phyloP scores from a whole-genome alignment of 2,329 filamentous ascomycete genomes.

The Dactylellina sp. region DNA sequence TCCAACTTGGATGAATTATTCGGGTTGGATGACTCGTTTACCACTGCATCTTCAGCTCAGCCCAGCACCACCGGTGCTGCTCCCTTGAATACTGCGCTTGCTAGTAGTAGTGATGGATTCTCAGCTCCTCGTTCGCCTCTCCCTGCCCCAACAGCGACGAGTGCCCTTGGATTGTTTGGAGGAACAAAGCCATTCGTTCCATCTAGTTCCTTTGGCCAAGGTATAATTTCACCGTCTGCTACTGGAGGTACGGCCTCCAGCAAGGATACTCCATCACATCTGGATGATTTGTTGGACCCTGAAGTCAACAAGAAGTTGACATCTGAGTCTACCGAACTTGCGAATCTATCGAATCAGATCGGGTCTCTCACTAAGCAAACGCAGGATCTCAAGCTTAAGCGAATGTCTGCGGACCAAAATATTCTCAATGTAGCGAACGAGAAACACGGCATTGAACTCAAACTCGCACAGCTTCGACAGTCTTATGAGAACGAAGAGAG shows the following conservation, averaged over 20 bases:
- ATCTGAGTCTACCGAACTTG: conserved; percentile 89
- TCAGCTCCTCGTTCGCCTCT: conserved; percentile 69
- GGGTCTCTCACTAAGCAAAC: conserved; percentile 91
- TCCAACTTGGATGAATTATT: conserved; percentile 95
- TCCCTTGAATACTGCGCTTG: conserved; percentile 56
- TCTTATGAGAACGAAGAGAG: conserved; percentile 95
- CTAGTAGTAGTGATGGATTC: conserved; percentile 46
- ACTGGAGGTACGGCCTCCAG: conserved; percentile 73
- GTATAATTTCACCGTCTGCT: conserved; percentile 75
- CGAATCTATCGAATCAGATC: conserved; percentile 96
- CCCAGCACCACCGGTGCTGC: conserved; percentile 38
- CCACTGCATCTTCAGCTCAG: conserved; percentile 63
- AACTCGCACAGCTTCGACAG: conserved; percentile 83
- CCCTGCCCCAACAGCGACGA: conserved; percentile 65
- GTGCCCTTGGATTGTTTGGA: conserved; percentile 64
- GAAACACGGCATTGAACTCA: conserved; percentile 91
- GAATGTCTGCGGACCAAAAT: conserved; percentile 81
- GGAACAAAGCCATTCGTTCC: conserved; percentile 91
- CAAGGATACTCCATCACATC: conserved; percentile 67
- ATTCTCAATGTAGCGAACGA: conserved; percentile 83
- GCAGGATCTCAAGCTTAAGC: conserved; percentile 89
- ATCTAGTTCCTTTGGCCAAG: conserved; percentile 90
- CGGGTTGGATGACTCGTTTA: conserved; percentile 79
- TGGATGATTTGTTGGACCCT: conserved; percentile 90
- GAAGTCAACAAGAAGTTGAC: conserved; percentile 89